Percentiles rank a stretch among this genome's conserved stretches.
These are phyloP conservation scores for Tylopilus rubrobrunneus DNA, from an alignment of 768 basidiomycete species.

Conservation along the genomic window DNA sequence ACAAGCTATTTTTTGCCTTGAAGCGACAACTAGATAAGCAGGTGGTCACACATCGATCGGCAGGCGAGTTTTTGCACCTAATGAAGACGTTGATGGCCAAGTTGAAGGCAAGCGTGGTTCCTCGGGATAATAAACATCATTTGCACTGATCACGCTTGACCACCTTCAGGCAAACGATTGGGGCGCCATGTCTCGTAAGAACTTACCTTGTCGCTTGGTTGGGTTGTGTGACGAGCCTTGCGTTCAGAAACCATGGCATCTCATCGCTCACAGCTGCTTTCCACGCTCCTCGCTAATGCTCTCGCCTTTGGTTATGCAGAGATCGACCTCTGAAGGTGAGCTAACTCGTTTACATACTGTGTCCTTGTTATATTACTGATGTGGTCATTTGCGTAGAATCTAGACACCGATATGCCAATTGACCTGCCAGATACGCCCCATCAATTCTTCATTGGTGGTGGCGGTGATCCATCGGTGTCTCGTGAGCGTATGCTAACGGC, in stretches of 20 bases:
- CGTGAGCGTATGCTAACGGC: constrained; percentile 14
- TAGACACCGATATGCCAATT: constrained; percentile 47
- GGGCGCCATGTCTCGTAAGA: constrained; percentile 59
- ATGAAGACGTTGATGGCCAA: constrained; percentile 68
- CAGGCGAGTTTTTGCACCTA: constrained; percentile 51
- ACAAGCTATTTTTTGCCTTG: constrained; percentile 45
- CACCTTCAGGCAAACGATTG: constrained; percentile 50
- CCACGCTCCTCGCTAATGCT: constrained; percentile 42
- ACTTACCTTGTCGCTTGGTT: neutral
- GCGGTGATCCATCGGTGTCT: constrained; percentile 1
- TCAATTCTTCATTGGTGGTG: constrained; percentile 32
- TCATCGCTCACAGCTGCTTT: constrained; percentile 44
- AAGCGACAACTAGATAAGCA: constrained; percentile 49
- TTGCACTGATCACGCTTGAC: neutral
- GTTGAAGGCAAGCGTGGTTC: constrained; percentile 42
- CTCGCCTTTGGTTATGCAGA: constrained; percentile 46
- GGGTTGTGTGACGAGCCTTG: neutral
- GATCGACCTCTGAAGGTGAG: constrained; percentile 45
- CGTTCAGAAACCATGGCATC: constrained; percentile 44
- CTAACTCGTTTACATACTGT: neutral
- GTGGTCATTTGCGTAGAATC: constrained; percentile 35
- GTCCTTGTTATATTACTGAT: neutral
- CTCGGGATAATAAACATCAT: neutral
- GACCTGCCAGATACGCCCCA: constrained; percentile 34
- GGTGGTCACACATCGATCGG: constrained; percentile 43